Evolutionary conservation across 2,329 filamentous ascomycete species (phyloP), one percentile per base, ranked within the genome.

Genomic region (Shiraia sp.): DNA sequence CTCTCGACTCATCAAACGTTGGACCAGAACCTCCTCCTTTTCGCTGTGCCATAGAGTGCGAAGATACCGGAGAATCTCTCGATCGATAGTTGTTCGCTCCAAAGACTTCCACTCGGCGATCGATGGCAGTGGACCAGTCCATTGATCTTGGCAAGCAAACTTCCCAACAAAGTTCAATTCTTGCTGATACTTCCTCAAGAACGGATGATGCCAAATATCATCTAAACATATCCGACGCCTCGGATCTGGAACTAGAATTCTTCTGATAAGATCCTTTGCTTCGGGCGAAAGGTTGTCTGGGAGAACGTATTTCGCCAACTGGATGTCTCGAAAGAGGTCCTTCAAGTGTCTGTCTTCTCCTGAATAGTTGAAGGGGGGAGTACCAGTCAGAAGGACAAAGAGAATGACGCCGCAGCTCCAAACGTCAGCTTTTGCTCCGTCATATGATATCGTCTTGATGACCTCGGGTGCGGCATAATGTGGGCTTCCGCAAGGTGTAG

Each of bases 401-500:
- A 99, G 72, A 42, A 85, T 84, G 41, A 85, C 81, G 57, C 82
- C 82, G 53, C 81, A 84, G 65, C 91, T 96, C 93, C 93, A 99
- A 33, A 96, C 87, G 61, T 99, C 93, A 6, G 90, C 89, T 61
- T 84, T 85, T 38, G 90, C 87, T 9, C 92, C 93, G 40, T 86
- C 84, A 65, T 99, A 99, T 29, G 80, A 80, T 25, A 79, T 78
- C 28, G 85, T 86, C 53, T 83, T 82, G 48, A 96, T 86, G 24
- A 99, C 82, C 66, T 99, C 93, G 0, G 93, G 93, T 0, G 93
- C 91, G 13, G 92, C 92, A 61, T 99, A 99, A 70, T 97, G 93
- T 15, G 93, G 93, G 51, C 93, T 97, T 14, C 93, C 93, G 59
- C 93, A 99, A 4, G 92, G 90, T 1, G 93, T 97, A 42, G 82